A percentile compares a stretch with the other conserved stretches of the same genome.
These are phyloP conservation scores for Chrysopogon serrulatus DNA, from an alignment of 176 grass and related monocot species.

Conservation along the genomic window DNA sequence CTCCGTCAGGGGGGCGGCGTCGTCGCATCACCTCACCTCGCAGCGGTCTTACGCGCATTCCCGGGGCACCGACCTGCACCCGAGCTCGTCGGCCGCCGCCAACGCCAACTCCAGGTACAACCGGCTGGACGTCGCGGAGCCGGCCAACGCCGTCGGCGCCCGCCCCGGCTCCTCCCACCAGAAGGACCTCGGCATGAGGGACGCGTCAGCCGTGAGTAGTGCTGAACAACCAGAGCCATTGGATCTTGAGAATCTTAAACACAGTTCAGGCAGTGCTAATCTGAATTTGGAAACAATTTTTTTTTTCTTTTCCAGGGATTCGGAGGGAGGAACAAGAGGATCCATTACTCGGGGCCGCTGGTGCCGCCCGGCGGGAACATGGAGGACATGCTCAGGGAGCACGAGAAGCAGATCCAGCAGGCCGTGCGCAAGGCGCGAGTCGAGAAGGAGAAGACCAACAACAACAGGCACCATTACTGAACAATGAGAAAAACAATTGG, in stretches of 20 bases:
- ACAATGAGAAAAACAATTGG: not conserved
- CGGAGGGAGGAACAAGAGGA: slow-evolving; percentile 40
- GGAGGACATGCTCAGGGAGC: slow-evolving; percentile 73
- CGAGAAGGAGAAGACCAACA: slow-evolving; percentile 49
- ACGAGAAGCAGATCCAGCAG: slow-evolving; percentile 71
- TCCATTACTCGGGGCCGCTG: slow-evolving; percentile 74
- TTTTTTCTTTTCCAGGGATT: slow-evolving; percentile 17
- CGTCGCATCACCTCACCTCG: slow-evolving; percentile 26
- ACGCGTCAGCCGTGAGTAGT: slow-evolving; percentile 45
- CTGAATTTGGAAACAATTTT: too few species aligned
- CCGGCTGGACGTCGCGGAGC: slow-evolving; percentile 48
- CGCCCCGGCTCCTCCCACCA: slow-evolving; percentile 33
- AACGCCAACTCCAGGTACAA: slow-evolving; percentile 48
- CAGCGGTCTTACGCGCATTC: slow-evolving; percentile 38
- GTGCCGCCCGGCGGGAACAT: slow-evolving; percentile 58
- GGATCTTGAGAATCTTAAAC: not conserved
- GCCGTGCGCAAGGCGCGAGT: slow-evolving; percentile 58
- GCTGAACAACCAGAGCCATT: not conserved
- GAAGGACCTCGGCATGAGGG: slow-evolving; percentile 46
- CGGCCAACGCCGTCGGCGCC: slow-evolving; percentile 40
- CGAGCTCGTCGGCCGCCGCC: slow-evolving; percentile 37
- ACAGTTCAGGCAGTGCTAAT: not conserved
- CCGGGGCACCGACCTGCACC: slow-evolving; percentile 62
- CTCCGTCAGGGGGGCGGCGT: slow-evolving; percentile 49
- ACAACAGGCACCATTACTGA: slow-evolving; percentile 28